Evolutionary conservation across 108 stramenopile genomes (phyloP), one percentile per base, ranked within the genome.

Genomic region (Skeletonema grethae): DNA sequence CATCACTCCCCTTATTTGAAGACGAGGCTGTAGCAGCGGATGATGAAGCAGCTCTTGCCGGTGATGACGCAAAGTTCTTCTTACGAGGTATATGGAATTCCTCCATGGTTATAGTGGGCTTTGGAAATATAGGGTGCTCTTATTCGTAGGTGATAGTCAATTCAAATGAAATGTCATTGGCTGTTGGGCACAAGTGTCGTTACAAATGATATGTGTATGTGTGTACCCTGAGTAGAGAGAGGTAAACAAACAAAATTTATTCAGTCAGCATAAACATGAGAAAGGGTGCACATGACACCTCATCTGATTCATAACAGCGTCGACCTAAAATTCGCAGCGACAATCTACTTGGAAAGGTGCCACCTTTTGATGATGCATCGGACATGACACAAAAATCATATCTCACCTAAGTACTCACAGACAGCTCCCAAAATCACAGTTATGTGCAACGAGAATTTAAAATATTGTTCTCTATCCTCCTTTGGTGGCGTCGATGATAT

Each of bases 61-160:
- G 38, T 11, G 38, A 0, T 39, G 11, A 11, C 3, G 41, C 15
- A 43, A 43, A n/a, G 41, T 43, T 43, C 41, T 43, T 43, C 5
- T 43, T 43, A 10, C 41, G 41, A n/a, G 41, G 41, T 43, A 43
- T 43, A 43, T 43, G 41, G 41, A 43, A 43, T 43, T 43, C 41
- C 2, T 43, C 41, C 41, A 43, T 43, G 41, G 2, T 43, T 43
- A 3, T 43, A 3, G 15, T 15, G n/a, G 41, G 2, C n/a, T 43
- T 43, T 43, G 41, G 1, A 15, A 43, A 43, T 43, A 43, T n/a
- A 43, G 41, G 41, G 41, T 43, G 13, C 15, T 43, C 15, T 43
- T n/a, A 38, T 38, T 11, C 10, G 36, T 38, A 38, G 15, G 41
- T 15, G 41, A 43, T 43, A 0, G n/a, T 43, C 41, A 43, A 43